Conservation (phyloP, 2,329 filamentous ascomycete genomes). For the Tolypocladium album region DNA sequence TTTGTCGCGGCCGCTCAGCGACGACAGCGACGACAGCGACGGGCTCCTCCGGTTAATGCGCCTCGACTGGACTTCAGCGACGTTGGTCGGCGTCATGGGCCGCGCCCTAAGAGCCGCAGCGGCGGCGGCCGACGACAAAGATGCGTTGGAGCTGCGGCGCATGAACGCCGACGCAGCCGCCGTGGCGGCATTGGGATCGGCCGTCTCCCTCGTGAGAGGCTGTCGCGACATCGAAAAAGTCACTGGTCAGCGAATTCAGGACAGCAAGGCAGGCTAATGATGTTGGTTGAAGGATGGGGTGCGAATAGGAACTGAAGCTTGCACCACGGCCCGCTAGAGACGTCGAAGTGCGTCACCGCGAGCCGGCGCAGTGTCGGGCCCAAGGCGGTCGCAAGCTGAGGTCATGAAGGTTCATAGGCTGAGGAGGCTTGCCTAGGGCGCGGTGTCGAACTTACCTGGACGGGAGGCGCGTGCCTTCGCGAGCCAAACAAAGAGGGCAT, state of each 20-base stretch:
- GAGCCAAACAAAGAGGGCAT: slow-evolving; percentile 4
- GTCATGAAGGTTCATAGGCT: not conserved
- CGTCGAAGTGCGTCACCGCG: not conserved
- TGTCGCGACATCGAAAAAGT: slow-evolving; percentile 22
- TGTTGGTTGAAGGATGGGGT: not conserved
- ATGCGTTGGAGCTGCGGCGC: slow-evolving; percentile 51
- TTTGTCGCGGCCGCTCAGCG: slow-evolving; percentile 40
- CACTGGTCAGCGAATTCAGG: slow-evolving; percentile 10
- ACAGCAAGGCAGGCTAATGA: slow-evolving; percentile 1
- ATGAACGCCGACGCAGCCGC: slow-evolving; percentile 76
- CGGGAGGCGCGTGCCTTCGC: slow-evolving; percentile 3
- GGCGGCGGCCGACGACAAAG: slow-evolving; percentile 75
- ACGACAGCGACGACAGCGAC: slow-evolving; percentile 66
- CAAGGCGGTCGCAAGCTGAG: not conserved
- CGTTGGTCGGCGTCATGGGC: slow-evolving; percentile 66
- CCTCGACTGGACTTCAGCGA: slow-evolving; percentile 80
- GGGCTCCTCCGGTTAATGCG: slow-evolving; percentile 63
- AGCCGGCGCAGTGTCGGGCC: not conserved
- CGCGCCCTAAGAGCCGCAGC: slow-evolving; percentile 73
- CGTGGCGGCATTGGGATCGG: slow-evolving; percentile 63
- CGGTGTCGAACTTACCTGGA: slow-evolving; percentile 3
- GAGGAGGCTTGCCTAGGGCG: not conserved
- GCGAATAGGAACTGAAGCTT: not conserved
- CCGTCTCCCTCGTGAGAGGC: slow-evolving; percentile 53
- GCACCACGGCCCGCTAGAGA: not conserved